Evolutionary conservation across 345 rosid genomes (phyloP).

Genomic region (Boechera stricta): DNA sequence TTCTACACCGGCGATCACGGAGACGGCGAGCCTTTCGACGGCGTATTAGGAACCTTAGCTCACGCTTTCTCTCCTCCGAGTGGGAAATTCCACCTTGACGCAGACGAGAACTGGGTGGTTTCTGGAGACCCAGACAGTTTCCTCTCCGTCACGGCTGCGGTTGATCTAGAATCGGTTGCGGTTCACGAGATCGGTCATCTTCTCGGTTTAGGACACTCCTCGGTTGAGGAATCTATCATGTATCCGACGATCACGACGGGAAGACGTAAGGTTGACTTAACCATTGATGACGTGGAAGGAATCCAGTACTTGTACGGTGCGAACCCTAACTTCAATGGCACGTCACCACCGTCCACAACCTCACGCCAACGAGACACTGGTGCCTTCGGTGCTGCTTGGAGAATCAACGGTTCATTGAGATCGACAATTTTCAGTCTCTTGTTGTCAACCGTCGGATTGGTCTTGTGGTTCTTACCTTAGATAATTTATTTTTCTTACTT

Average conservation of each 20-base stretch:
- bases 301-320: slow-evolving; percentile 74
- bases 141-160: slow-evolving; percentile 52
- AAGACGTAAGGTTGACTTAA: slow-evolving; percentile 65
- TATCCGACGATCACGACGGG: slow-evolving; percentile 74
- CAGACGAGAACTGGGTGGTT: slow-evolving; percentile 74
- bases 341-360: slow-evolving; percentile 45
- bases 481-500: neutral
- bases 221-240: slow-evolving; percentile 79
- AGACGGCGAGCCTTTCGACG: slow-evolving; percentile 95
- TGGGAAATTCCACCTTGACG: slow-evolving; percentile 82
- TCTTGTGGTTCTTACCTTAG: slow-evolving; percentile 38
- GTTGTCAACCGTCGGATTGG: slow-evolving; percentile 51
- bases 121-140: slow-evolving; percentile 49
- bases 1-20: slow-evolving; percentile 85
- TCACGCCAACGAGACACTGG: slow-evolving; percentile 56
- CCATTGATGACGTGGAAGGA: slow-evolving; percentile 68
- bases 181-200: slow-evolving; percentile 97
- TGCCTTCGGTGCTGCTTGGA: slow-evolving; percentile 41
- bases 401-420: slow-evolving; percentile 24
- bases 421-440: slow-evolving; percentile 38
- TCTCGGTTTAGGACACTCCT: slow-evolving; percentile 92
- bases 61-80: slow-evolving; percentile 92
- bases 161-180: slow-evolving; percentile 90
- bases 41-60: slow-evolving; percentile 81
- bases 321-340: slow-evolving; percentile 71